These are phyloP conservation scores for Babesia sp. DNA, from an alignment of 169 alveolate genomes.

Conservation along the genomic window DNA sequence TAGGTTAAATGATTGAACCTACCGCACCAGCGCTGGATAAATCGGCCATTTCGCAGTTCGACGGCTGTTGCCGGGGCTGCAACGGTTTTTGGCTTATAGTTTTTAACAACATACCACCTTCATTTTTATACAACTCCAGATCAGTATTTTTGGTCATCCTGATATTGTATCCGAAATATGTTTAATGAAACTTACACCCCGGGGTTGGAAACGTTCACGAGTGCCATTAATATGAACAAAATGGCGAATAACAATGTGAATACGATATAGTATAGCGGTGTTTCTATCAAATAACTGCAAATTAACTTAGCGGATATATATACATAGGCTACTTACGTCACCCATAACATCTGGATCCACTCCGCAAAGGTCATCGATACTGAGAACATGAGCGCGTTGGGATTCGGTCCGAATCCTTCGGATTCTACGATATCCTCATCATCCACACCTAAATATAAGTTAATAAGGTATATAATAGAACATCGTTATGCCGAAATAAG, in stretches of 20 bases:
- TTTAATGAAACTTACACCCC: conserved; percentile 4
- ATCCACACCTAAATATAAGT: not conserved
- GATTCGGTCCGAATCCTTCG: conserved; percentile 6
- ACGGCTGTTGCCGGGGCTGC: conserved; percentile 29
- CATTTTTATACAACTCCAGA: not conserved
- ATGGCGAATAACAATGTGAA: not conserved
- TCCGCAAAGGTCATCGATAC: not conserved
- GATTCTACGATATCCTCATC: not conserved
- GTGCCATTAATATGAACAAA: not conserved
- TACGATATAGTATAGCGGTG: not conserved
- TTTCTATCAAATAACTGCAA: not conserved
- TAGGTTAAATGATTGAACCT: not conserved
- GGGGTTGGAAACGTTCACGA: conserved; percentile 23
- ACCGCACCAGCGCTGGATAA: conserved; percentile 67
- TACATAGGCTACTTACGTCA: not conserved
- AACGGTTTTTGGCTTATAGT: not conserved
- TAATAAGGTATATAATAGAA: not conserved
- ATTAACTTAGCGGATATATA: too few relatives aligned
- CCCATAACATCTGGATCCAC: conserved; percentile 2
- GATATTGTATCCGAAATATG: not conserved
- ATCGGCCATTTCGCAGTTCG: conserved; percentile 1
- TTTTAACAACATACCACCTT: not conserved
- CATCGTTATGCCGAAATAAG: not conserved
- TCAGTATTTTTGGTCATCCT: conserved; percentile 1
- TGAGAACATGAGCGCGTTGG: not conserved